phyloP scores from a whole-genome alignment of 768 basidiomycete genomes.

The Polyporus arcularius region DNA sequence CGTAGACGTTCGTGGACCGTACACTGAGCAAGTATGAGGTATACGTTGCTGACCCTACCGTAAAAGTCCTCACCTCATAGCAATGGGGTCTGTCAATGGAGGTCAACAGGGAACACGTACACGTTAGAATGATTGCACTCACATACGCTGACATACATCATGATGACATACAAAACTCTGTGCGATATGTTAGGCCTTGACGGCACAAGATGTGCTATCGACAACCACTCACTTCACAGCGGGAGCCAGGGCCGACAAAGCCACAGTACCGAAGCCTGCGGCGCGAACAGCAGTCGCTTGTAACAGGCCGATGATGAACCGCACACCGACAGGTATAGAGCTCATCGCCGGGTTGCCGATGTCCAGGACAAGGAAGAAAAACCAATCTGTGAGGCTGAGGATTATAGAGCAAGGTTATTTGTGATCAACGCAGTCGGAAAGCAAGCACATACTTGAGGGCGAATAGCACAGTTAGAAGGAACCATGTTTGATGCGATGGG shows the following conservation, averaged over 20 bases:
- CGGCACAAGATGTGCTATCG: neutral
- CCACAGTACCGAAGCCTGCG: slow-evolving; percentile 83
- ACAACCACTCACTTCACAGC: slow-evolving; percentile 71
- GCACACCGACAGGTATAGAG: slow-evolving; percentile 65
- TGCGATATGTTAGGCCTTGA: neutral
- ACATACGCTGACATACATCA: slow-evolving; percentile 94
- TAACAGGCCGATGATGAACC: slow-evolving; percentile 73
- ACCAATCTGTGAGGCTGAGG: slow-evolving; percentile 77
- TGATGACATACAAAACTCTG: slow-evolving; percentile 84
- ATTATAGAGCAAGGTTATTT: neutral
- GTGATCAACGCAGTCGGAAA: neutral
- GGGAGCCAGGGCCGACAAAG: slow-evolving; percentile 74
- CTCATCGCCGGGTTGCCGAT: slow-evolving; percentile 74
- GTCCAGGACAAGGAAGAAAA: slow-evolving; percentile 87
- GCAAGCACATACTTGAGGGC: slow-evolving; percentile 61
- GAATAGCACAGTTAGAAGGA: slow-evolving; percentile 70
- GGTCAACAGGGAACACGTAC: slow-evolving; percentile 3
- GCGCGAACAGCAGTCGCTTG: slow-evolving; percentile 84
- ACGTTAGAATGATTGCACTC: slow-evolving; percentile 34
- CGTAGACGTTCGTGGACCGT: slow-evolving; percentile 92
- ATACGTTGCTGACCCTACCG: neutral
- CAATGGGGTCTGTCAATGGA: slow-evolving; percentile 61
- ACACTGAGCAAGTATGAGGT: slow-evolving; percentile 48
- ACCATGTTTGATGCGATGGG: slow-evolving; percentile 93
- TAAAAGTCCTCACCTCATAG: slow-evolving; percentile 59